Evolutionary conservation across 371 early-diverging fungal species (phyloP).

Genomic region (Smittium mucronatum): DNA sequence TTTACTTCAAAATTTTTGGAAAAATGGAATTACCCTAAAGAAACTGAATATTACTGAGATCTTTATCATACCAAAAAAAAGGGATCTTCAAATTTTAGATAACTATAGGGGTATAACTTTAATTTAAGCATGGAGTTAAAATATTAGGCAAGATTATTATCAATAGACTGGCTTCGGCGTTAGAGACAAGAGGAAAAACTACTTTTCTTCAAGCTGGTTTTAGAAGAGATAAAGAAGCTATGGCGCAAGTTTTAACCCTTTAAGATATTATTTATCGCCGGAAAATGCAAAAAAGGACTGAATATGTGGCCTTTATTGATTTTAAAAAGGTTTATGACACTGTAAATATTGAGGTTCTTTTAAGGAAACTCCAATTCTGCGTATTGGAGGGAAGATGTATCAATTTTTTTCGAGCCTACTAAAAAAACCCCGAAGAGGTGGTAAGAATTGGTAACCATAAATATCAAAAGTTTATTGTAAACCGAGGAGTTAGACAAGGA

Average conservation of each 20-base stretch:
- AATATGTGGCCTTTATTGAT: slow-evolving; percentile 3
- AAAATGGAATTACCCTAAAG: neutral
- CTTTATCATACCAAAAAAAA: neutral
- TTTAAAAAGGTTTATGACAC: slow-evolving; percentile 3
- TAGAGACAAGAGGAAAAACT: neutral
- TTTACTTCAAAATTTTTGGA: neutral
- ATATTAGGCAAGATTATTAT: neutral
- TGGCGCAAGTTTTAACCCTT: neutral
- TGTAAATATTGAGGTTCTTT: neutral
- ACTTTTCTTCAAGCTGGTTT: neutral
- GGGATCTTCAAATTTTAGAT: neutral
- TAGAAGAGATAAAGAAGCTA: neutral
- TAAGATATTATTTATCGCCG: neutral
- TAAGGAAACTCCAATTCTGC: neutral
- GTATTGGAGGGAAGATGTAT: neutral
- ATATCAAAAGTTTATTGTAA: neutral
- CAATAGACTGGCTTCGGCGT: neutral
- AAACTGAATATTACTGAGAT: neutral
- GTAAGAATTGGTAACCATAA: slow-evolving; percentile 1
- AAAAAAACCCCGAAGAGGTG: neutral
- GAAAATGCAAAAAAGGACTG: neutral
- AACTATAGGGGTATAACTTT: neutral
- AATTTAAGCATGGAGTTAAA: neutral
- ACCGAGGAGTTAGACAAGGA: neutral
- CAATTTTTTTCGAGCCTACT: neutral